Conservation (phyloP, 2,329 filamentous ascomycete genomes). For the Lecanosticta acicola region DNA sequence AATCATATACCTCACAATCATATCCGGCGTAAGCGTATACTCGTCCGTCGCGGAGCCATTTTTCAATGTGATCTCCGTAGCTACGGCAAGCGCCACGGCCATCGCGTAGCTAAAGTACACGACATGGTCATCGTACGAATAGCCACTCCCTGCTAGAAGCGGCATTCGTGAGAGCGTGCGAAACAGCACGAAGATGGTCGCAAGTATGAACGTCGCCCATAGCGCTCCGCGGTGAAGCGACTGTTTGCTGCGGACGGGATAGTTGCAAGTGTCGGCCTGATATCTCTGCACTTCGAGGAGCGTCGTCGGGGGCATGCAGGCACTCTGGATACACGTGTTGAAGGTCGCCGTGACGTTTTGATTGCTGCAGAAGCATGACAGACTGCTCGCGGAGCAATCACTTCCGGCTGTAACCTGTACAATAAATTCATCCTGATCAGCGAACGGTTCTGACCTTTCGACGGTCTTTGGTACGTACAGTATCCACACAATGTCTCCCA, state of each 20-base stretch:
- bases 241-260: constrained; percentile 4
- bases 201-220: constrained; percentile 15
- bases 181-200: constrained; percentile 13
- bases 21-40: constrained; percentile 1
- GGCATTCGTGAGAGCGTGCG: constrained; percentile 14
- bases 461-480: not conserved
- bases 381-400: constrained; percentile 1
- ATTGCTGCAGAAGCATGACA: constrained; percentile 2
- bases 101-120: constrained; percentile 12
- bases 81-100: constrained; percentile 9
- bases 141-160: constrained; percentile 14
- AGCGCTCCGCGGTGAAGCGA: constrained; percentile 10
- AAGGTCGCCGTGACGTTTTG: constrained; percentile 1
- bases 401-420: not conserved
- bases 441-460: too few species aligned
- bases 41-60: constrained; percentile 7
- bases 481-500: not conserved
- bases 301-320: constrained; percentile 3
- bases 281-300: constrained; percentile 1
- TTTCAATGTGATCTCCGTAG: constrained; percentile 9
- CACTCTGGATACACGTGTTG: constrained; percentile 1
- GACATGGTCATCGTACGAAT: constrained; percentile 18
- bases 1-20: constrained; percentile 1
- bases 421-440: too few species aligned
- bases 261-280: constrained; percentile 6